These are phyloP conservation scores for Trichomonas tenax DNA, from an alignment of 208 protist species.

Conservation along the genomic window DNA sequence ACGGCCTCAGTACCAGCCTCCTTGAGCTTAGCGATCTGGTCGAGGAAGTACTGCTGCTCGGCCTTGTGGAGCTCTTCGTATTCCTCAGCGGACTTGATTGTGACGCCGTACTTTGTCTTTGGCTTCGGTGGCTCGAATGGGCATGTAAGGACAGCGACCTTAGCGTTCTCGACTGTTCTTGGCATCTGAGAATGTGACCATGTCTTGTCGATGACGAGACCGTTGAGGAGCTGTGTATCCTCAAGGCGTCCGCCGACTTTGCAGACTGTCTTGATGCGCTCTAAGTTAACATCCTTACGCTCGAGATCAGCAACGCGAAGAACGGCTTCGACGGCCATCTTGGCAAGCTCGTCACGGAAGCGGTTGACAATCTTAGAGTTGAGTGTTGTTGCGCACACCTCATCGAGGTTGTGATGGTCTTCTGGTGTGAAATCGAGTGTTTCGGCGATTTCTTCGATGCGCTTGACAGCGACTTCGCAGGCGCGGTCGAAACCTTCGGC, in stretches of 20 bases:
- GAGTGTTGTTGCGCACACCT: constrained; percentile 91
- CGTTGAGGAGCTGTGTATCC: constrained; percentile 86
- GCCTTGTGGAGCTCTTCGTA: constrained; percentile 64
- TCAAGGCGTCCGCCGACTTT: constrained; percentile 83
- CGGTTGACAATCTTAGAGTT: constrained; percentile 43
- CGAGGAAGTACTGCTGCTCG: constrained; percentile 94
- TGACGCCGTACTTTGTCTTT: constrained; percentile 97
- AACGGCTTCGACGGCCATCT: constrained; percentile 92
- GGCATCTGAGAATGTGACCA: constrained; percentile 80
- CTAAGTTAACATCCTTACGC: constrained; percentile 95
- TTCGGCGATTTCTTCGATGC: constrained; percentile 71
- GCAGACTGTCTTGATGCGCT: constrained; percentile 96
- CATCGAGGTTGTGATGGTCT: constrained; percentile 65
- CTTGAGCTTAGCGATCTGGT: constrained; percentile 72
- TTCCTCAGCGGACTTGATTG: constrained; percentile 62
- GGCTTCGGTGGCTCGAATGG: constrained; percentile 99
- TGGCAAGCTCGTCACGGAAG: background rate
- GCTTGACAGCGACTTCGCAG: constrained; percentile 71
- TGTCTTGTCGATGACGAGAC: constrained; percentile 97
- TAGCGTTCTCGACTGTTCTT: constrained; percentile 77
- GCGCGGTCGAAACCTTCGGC: constrained; percentile 93
- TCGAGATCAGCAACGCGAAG: constrained; percentile 92
- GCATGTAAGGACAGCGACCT: constrained; percentile 98
- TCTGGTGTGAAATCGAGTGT: constrained; percentile 45
- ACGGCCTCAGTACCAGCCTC: constrained; percentile 86